These are phyloP conservation scores for Zasmidium cellare DNA, from an alignment of 2,329 filamentous ascomycete species.

Conservation along the genomic window DNA sequence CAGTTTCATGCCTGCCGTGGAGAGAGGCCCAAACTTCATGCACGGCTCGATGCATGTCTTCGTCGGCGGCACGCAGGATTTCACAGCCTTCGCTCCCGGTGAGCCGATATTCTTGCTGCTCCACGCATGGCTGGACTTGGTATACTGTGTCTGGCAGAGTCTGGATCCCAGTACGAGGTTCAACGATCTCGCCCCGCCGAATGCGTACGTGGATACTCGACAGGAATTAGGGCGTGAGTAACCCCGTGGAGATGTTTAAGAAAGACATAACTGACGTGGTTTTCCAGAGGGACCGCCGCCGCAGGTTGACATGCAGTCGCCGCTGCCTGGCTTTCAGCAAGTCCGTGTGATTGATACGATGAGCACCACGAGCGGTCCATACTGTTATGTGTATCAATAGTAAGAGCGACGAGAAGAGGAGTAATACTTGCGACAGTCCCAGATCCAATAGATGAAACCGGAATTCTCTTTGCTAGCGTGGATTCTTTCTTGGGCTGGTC, in stretches of 20 bases:
- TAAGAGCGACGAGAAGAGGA: not conserved
- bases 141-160: slow-evolving; percentile 53
- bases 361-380: not conserved
- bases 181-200: not conserved
- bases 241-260: too few relatives aligned
- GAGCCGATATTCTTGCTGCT: slow-evolving; percentile 53
- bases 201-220: not conserved
- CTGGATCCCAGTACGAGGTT: slow-evolving; percentile 37
- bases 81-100: slow-evolving; percentile 45
- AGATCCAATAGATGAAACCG: too few relatives aligned
- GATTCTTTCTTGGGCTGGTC: too few relatives aligned
- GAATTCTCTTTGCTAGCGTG: too few relatives aligned
- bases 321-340: too few relatives aligned
- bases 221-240: not conserved
- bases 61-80: slow-evolving; percentile 46
- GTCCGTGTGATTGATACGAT: not conserved
- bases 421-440: not conserved
- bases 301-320: too few relatives aligned
- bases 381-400: not conserved
- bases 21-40: slow-evolving; percentile 4
- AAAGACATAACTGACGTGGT: too few relatives aligned
- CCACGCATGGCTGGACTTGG: slow-evolving; percentile 43
- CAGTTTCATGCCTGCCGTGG: not conserved
- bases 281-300: too few relatives aligned
- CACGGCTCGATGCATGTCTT: slow-evolving; percentile 10